A percentile compares a stretch with the other conserved stretches of the same genome.
Evolutionary conservation across 805 yeast species (phyloP).

Genomic region (Cyberlindnera veronae): DNA sequence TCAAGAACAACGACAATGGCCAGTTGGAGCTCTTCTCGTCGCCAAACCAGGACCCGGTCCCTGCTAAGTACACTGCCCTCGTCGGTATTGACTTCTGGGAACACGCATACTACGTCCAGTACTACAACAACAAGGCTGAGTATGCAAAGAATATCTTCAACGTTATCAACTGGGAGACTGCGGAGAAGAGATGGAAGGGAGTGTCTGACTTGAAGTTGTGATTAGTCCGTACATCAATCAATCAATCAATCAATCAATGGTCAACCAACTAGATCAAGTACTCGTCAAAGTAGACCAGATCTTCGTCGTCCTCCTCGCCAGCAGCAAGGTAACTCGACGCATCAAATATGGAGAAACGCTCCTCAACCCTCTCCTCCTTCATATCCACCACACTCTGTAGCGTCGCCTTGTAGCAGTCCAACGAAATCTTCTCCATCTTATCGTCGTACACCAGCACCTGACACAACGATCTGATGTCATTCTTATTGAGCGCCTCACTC

Average conservation of each 20-base stretch:
- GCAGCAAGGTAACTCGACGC: conserved; percentile 38
- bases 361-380: conserved; percentile 33
- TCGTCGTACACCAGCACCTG: conserved; percentile 88
- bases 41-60: conserved; percentile 46
- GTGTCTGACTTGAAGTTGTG: conserved; percentile 16
- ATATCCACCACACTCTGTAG: conserved; percentile 78
- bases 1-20: conserved; percentile 40
- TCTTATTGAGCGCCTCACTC: conserved; percentile 68
- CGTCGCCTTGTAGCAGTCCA: conserved; percentile 72
- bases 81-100: conserved; percentile 54
- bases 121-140: conserved; percentile 48
- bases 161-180: conserved; percentile 48
- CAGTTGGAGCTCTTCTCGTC: conserved; percentile 42
- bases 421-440: conserved; percentile 62
- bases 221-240: neutral
- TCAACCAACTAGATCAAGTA: conserved; percentile 33
- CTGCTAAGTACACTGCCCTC: conserved; percentile 38
- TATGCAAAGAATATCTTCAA: conserved; percentile 50
- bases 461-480: conserved; percentile 78
- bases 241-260: neutral
- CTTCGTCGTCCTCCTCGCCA: conserved; percentile 31
- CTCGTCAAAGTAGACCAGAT: conserved; percentile 45
- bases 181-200: conserved; percentile 39
- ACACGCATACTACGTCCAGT: conserved; percentile 51
- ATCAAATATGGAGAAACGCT: conserved; percentile 38